Percentiles rank a stretch among this genome's conserved stretches.
These are phyloP conservation scores for Croton setiger DNA, from an alignment of 441 rosid genomes.

Conservation along the genomic window DNA sequence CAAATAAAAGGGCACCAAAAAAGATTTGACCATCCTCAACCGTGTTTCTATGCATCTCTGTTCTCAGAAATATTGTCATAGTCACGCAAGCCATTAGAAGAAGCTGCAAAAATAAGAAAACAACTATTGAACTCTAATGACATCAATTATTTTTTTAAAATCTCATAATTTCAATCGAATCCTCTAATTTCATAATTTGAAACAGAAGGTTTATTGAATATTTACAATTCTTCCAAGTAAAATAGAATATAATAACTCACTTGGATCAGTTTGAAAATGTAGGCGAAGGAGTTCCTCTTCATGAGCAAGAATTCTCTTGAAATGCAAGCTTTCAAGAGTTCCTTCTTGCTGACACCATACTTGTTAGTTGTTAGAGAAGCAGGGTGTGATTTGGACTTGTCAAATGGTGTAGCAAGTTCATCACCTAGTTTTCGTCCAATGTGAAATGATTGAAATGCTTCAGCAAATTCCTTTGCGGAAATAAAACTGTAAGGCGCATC, in stretches of 20 bases:
- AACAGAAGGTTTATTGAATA: not conserved
- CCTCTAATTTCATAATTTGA: not conserved
- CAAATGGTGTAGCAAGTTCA: slow-evolving; percentile 57
- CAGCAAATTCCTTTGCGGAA: slow-evolving; percentile 56
- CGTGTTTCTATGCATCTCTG: slow-evolving; percentile 49
- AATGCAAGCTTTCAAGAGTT: slow-evolving; percentile 54
- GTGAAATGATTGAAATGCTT: slow-evolving; percentile 64
- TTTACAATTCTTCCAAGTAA: not conserved
- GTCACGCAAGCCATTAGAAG: slow-evolving; percentile 34
- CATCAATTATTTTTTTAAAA: not conserved
- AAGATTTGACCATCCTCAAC: slow-evolving; percentile 45
- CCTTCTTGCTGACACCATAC: slow-evolving; percentile 51
- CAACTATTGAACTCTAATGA: not conserved
- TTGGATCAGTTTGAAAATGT: slow-evolving; percentile 59
- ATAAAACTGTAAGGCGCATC: slow-evolving; percentile 56
- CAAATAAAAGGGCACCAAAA: slow-evolving; percentile 56
- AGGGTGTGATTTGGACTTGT: slow-evolving; percentile 52
- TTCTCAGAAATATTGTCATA: slow-evolving; percentile 59
- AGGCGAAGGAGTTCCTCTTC: slow-evolving; percentile 80
- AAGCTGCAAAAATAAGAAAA: slow-evolving; percentile 32
- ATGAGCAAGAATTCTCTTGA: slow-evolving; percentile 66
- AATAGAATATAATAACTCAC: slow-evolving; percentile 23
- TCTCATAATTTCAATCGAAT: not conserved
- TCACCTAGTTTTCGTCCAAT: slow-evolving; percentile 48
- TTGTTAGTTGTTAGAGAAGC: slow-evolving; percentile 60